Evolutionary conservation across 805 yeast genomes (phyloP), one percentile per base, ranked within the genome.

Genomic region (Candida qinlingensis): DNA sequence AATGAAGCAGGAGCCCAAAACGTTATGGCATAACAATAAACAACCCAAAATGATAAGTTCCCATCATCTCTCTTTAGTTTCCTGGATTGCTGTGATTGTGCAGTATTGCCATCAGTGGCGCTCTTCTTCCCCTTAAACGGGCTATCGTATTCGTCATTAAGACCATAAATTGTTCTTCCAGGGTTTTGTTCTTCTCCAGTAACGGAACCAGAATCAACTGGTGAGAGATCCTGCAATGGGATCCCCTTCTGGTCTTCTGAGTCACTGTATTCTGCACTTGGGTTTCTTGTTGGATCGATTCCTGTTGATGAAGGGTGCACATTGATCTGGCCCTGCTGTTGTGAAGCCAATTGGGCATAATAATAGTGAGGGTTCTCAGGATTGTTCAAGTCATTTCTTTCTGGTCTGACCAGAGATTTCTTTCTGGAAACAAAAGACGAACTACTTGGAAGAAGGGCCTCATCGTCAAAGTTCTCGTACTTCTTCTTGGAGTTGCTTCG

Each of bases 1-100:
- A 89, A 53, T 0, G 90, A 83, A 3, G 85, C 78, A 1, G 97
- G 96, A 3, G 96, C 95, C 94, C 97, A 92, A 65, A 89, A 89
- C 0, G 99, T 91, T 35, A 94, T 69, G 7, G 77, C 57, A 55
- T 81, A 80, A 64, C 97, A 90, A 68, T 89, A 94, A 0, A 81
- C 68, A 55, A 79, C 77, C 99, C 99, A 94, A n/a, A 78, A 47
- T 47, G 79, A 63, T 48, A 64, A 54, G 19, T 50, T 45, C 39
- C 42, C 28, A 38, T 53, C 48, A 45, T 56, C 38, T 33, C 30
- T 25, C 30, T 27, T 25, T 3, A 28, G 25, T 10, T 42, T 50
- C 27, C 38, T 40, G 5, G 48, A 37, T 12, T 19, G 39, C 8
- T 45, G 29, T 12, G 42, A 33, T 10, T 27, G 26, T 42, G 37